Conservation (phyloP, 2,329 filamentous ascomycete species). For the Meredithiella fracta region DNA sequence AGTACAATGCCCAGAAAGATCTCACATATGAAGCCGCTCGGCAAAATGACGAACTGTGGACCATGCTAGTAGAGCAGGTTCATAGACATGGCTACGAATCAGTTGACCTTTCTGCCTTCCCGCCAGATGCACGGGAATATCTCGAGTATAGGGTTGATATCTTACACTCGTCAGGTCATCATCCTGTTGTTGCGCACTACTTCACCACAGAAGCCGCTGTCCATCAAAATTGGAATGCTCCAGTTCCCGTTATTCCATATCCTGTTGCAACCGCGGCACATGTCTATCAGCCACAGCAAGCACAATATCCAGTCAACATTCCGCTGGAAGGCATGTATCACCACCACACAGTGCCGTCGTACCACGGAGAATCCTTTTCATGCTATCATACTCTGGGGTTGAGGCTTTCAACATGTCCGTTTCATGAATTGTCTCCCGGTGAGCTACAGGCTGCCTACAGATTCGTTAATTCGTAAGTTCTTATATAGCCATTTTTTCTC, state of each 20-base stretch:
- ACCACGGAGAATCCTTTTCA: constrained; percentile 8
- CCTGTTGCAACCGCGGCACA: constrained; percentile 21
- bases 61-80: constrained; percentile 20
- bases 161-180: background rate
- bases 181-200: background rate
- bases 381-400: background rate
- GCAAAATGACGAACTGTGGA: constrained; percentile 30
- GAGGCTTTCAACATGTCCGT: background rate
- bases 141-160: background rate
- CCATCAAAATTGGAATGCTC: constrained; percentile 21
- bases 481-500: background rate
- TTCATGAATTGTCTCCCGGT: background rate
- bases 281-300: constrained; percentile 29
- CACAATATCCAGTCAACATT: background rate
- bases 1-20: constrained; percentile 27
- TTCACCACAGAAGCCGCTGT: background rate
- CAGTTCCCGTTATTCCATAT: constrained; percentile 23
- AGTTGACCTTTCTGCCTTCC: constrained; percentile 5
- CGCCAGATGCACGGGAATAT: background rate
- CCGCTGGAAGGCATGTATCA: background rate
- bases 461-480: constrained; percentile 10
- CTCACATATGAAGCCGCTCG: constrained; percentile 23
- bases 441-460: constrained; percentile 3
- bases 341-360: constrained; percentile 19
- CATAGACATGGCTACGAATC: constrained; percentile 15